Base-by-base conservation (phyloP, 2,329 filamentous ascomycete species). In the Talaromyces marneffei region DNA sequence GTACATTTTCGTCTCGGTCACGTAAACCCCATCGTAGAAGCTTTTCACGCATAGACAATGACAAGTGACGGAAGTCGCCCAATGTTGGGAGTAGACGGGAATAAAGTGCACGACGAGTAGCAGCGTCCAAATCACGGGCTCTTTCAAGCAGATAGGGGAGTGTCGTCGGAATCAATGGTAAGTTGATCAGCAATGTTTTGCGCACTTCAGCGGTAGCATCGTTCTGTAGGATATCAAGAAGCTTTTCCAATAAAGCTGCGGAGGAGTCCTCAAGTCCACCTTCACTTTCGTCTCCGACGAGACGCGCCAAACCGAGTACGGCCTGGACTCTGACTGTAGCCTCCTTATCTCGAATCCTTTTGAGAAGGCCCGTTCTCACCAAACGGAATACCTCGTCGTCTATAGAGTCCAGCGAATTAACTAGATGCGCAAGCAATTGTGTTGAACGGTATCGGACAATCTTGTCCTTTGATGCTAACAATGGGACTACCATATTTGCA, bases 181-280 rank as follows among this genome's bases (percentile, higher is more conserved):
- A 81, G 69, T 97, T 97, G 46, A 94, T 83, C 2, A 99, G 83
- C 10, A 99, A 82, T 8, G 91, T 91, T 64, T 92, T 86, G 66
- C 94, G 85, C 37, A 99, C 94, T 69, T 99, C 94, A 2, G 93
- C 92, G 67, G 91, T 95, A 0, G 93, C 90, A 69, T 99, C 94
- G 67, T 97, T 94, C 72, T 96, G 92, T 67, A 97, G 82, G 31
- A 95, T 88, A 68, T 95, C 89, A 9, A 97, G 80, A 4, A 97
- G 84, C 74, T 92, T 95, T 62, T 90, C 87, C 25, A 96, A 79
- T 40, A 97, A 81, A 8, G 90, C 89, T 8, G 84, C 85, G 10
- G 82, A 80, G 27, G 83, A 80, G 33, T 87, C 87, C 60, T 88
- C 88, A 10, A 86, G 88, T 60, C 90, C 89, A 4, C 88, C 84